A percentile compares a stretch with the other conserved stretches of the same genome.
Evolutionary conservation across 306 rosid species (phyloP).

Genomic region (Carpinus fangiana): DNA sequence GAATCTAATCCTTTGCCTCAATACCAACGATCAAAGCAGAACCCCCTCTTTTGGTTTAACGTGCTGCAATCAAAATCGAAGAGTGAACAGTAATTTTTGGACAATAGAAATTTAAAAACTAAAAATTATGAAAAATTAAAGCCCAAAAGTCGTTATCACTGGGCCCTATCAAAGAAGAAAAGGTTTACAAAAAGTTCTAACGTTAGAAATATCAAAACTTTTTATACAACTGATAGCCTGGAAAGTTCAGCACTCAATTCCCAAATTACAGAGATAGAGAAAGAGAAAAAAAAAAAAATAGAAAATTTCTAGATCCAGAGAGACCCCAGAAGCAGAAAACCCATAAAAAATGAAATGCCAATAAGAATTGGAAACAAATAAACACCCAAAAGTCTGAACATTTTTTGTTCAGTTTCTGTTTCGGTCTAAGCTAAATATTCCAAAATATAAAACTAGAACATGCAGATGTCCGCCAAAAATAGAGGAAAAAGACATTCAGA

Average conservation of each 20-base stretch:
- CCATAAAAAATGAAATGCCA: neutral
- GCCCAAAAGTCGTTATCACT: conserved; percentile 16
- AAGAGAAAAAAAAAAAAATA: conserved; percentile 6
- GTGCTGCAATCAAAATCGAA: conserved; percentile 44
- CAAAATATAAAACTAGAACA: conserved; percentile 1
- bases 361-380: neutral
- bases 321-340: conserved; percentile 30
- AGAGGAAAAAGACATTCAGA: neutral
- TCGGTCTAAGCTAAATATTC: neutral
- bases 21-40: conserved; percentile 41
- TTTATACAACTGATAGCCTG: conserved; percentile 14
- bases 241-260: conserved; percentile 23
- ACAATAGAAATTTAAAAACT: conserved; percentile 4
- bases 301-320: conserved; percentile 41
- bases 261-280: conserved; percentile 24
- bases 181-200: conserved; percentile 22
- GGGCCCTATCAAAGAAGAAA: conserved; percentile 1
- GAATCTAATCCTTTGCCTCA: conserved; percentile 32
- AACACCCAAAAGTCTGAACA: neutral
- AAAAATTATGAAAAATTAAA: conserved; percentile 22
- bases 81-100: conserved; percentile 8
- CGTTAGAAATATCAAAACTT: conserved; percentile 14
- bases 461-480: conserved; percentile 22
- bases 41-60: conserved; percentile 26
- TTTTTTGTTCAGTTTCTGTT: neutral